Percentiles rank a stretch among this genome's conserved stretches.
These are phyloP conservation scores for Ophiostoma sp. DNA, from an alignment of 2,329 filamentous ascomycete species.

Conservation along the genomic window DNA sequence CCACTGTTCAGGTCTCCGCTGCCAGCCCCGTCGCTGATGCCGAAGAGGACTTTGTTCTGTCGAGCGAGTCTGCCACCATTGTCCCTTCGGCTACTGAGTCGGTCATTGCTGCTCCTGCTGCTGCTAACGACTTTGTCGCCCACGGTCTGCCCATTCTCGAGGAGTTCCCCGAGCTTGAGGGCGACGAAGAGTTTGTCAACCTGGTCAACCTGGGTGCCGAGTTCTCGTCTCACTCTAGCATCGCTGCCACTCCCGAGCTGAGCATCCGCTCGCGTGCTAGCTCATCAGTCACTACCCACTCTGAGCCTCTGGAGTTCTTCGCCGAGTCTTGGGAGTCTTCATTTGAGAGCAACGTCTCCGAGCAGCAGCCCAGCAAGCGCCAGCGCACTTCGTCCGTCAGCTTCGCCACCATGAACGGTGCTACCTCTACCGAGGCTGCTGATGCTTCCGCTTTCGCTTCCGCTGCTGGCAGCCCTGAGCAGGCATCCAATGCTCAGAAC, in stretches of 20 bases:
- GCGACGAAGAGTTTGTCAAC: conserved; percentile 79
- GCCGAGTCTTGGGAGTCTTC: conserved; percentile 61
- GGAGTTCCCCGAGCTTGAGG: conserved; percentile 83
- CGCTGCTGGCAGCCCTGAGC: conserved; percentile 32
- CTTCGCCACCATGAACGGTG: conserved; percentile 40
- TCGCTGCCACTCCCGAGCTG: conserved; percentile 34
- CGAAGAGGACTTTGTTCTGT: conserved; percentile 44
- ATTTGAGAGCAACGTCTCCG: conserved; percentile 49
- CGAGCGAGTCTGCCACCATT: conserved; percentile 38
- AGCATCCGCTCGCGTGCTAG: conserved; percentile 59
- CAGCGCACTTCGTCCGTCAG: conserved; percentile 42
- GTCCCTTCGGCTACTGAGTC: conserved; percentile 33
- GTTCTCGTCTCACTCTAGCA: conserved; percentile 35
- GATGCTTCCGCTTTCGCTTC: conserved; percentile 24
- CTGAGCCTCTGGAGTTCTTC: conserved; percentile 64
- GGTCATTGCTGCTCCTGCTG: conserved; percentile 30
- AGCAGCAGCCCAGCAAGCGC: conserved; percentile 55
- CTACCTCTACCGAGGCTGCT: conserved; percentile 21
- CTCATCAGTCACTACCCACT: conserved; percentile 68
- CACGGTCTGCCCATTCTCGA: conserved; percentile 70
- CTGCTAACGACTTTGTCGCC: conserved; percentile 50
- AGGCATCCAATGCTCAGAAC: conserved; percentile 31
- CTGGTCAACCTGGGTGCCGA: conserved; percentile 62
- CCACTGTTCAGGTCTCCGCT: conserved; percentile 53
- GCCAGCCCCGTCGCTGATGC: conserved; percentile 61